Conservation (phyloP, 192 early-diverging fungal species). For the Backusella westeae region DNA sequence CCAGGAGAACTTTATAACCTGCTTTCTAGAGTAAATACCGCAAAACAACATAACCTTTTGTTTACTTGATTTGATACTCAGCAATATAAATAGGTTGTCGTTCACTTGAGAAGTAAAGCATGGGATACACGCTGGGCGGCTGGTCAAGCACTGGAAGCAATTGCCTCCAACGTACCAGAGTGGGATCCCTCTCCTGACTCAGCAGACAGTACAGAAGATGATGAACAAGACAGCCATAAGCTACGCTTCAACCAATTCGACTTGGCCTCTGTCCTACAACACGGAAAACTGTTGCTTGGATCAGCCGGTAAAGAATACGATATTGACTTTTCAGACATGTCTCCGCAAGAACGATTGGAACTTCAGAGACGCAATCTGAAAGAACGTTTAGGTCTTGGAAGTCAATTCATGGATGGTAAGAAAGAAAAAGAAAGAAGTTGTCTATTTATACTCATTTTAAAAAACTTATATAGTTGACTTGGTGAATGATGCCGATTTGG, state of each 20-base stretch:
- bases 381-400: conserved; percentile 82
- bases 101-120: conserved; percentile 80
- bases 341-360: conserved; percentile 78
- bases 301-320: conserved; percentile 95
- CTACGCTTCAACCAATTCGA: conserved; percentile 81
- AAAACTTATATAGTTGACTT: conserved; percentile 62
- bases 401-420: conserved; percentile 83
- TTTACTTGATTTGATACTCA: background rate
- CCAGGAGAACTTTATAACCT: conserved; percentile 90
- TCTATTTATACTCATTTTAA: background rate
- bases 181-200: conserved; percentile 65
- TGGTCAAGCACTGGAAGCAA: conserved; percentile 85
- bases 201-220: background rate
- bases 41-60: background rate
- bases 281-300: conserved; percentile 77
- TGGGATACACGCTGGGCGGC: conserved; percentile 99
- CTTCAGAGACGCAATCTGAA: conserved; percentile 81
- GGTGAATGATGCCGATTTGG: conserved; percentile 74
- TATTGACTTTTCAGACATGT: conserved; percentile 71
- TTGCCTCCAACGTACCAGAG: conserved; percentile 83
- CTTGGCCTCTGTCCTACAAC: conserved; percentile 74
- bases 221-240: conserved; percentile 44
- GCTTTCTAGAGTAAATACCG: conserved; percentile 63
- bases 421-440: background rate
- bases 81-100: conserved; percentile 59